Evolutionary conservation across 1,284 basidiomycete genomes (phyloP), one percentile per base, ranked within the genome.

Genomic region (Naganishia sp.): DNA sequence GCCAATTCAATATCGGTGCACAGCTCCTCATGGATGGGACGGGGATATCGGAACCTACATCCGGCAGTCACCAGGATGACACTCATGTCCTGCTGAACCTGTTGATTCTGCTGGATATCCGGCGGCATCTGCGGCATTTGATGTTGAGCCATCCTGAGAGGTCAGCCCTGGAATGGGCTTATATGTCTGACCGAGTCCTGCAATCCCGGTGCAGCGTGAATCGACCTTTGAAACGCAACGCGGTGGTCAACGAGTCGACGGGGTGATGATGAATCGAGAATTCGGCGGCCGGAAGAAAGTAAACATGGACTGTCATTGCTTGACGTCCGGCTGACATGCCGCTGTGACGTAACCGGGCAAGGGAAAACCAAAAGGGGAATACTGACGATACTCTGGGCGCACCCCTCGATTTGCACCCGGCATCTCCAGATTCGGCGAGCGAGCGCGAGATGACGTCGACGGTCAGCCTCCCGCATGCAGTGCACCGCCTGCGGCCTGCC

Each of bases 1-100:
- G 35, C 35, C 43, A 11, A 3, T 18, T n/a, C 25, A 54, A 31
- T 13, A 25, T 43, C 17, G 21, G 17, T 31, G 2, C 32, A 47
- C 45, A 21, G 13, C 7, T 11, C n/a, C 10, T 10, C 35, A 9
- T 6, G 42, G 41, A 17, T 5, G 11, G 18, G 23, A 17, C n/a
- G 11, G 18, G 23, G 15, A 41, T 15, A 21, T n/a, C 23, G 47
- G 52, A 15, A 74, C 79, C 71, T 63, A 80, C 79, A 81, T 39
- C 79, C 83, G 0, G 83, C 83, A 0, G 83, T 84, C 63, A 83
- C 83, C 43, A 85, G 77, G 51, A 84, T 81, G 17, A 84, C 83
- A 62, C 81, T 82, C 71, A 84, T 81, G 31, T 83, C 65, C 43
- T 66, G 57, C 21, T 66, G 65, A 15, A 52, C 52, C 25, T 61